phyloP scores from a whole-genome alignment of 108 stramenopile genomes.

The Chaetoceros muelleri region DNA sequence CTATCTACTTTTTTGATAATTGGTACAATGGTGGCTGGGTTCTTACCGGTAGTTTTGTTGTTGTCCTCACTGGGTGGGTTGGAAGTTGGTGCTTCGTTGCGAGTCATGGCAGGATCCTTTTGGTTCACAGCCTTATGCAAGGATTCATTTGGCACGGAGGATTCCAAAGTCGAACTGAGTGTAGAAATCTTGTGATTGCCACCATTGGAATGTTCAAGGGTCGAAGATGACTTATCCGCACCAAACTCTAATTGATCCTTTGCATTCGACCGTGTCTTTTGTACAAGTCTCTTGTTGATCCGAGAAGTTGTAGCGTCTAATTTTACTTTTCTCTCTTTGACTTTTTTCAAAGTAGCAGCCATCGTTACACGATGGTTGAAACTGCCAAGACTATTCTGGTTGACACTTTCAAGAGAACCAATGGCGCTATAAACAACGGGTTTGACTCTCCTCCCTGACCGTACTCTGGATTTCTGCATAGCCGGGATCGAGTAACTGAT shows the following conservation, averaged over 20 bases:
- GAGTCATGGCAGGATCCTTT: not conserved
- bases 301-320: not conserved
- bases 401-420: slow-evolving; percentile 50
- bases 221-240: not conserved
- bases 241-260: slow-evolving; percentile 4
- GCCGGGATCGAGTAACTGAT: no score
- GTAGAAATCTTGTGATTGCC: not conserved
- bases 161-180: not conserved
- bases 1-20: slow-evolving; percentile 9
- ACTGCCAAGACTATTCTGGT: slow-evolving; percentile 31
- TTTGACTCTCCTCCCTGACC: slow-evolving; percentile 3
- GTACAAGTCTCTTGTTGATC: not conserved
- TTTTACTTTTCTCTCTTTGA: not conserved
- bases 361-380: slow-evolving; percentile 7
- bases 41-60: slow-evolving; percentile 6
- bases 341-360: slow-evolving; percentile 3
- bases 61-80: not conserved
- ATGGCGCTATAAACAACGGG: slow-evolving; percentile 62
- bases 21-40: slow-evolving; percentile 8
- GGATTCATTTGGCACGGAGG: not conserved
- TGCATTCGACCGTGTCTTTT: not conserved
- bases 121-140: not conserved
- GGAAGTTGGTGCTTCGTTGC: no score
- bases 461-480: no score
- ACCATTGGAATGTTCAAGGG: not conserved